Evolutionary conservation across 2,329 filamentous ascomycete species (phyloP), one percentile per base, ranked within the genome.

Genomic region (Calonectria crousiana): DNA sequence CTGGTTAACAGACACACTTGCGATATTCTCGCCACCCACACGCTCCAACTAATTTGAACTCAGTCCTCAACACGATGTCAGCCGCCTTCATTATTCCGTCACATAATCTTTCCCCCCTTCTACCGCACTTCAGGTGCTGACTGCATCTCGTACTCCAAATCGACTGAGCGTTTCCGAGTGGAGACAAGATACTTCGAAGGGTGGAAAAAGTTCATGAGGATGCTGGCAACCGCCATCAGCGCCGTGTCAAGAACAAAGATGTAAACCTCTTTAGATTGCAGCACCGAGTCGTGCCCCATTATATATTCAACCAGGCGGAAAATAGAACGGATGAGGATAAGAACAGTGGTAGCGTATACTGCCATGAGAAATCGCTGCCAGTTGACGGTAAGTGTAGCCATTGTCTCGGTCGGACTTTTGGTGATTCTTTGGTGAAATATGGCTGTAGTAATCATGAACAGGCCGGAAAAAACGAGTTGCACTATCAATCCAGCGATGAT

Each of bases 241-340:
- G 60, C 20, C 8, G 67, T 67, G 36, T 70, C 71, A n/a, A 73
- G 69, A 51, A 73, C 51, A 30, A 70, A 73, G 8, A 73, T 38
- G 14, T 62, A 49, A 20, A 51, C 69, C 28, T 73, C 71, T 14
- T 73, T 58, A 2, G 32, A 36, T 9, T 67, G 51, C 34, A 41
- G 60, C 20, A 70, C 64, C 6, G 58, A 62, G 36, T 73, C 60
- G 34, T 60, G 32, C 2, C 71, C 67, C 71, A 70, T 70, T 20
- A 67, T 53, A 32, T 60, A 73, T 52, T 73, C 71, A 18, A 66
- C 26, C 16, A 73, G 23, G 4, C 71, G 71, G 23, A 70, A 73
- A 30, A 70, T 67, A 1, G 67, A 73, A 4, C 71, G 83, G 1
- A 86, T 76, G 69, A 87, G 81, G 32, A 89, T 86, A 26, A 86